phyloP scores from a whole-genome alignment of 257 asterid genomes.

The Paulownia fortunei region DNA sequence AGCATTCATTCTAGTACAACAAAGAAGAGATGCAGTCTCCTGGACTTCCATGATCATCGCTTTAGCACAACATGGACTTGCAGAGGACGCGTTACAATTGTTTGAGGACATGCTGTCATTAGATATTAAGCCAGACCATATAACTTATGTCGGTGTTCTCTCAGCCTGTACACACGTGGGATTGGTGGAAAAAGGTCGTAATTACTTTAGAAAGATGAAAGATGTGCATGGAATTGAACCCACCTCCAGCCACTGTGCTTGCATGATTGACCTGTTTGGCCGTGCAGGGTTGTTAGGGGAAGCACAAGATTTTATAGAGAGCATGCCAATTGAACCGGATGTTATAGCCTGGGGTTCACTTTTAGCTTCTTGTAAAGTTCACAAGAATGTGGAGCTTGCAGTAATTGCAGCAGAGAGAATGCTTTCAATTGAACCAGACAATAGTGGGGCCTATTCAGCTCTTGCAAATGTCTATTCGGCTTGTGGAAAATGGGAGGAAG shows the following conservation, averaged over 20 bases:
- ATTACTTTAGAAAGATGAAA: slow-evolving; percentile 73
- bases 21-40: slow-evolving; percentile 65
- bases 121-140: slow-evolving; percentile 71
- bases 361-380: slow-evolving; percentile 76
- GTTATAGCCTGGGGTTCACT: slow-evolving; percentile 91
- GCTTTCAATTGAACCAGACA: slow-evolving; percentile 71
- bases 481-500: slow-evolving; percentile 87
- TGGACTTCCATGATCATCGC: slow-evolving; percentile 93
- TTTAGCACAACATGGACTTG: slow-evolving; percentile 86
- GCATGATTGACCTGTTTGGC: slow-evolving; percentile 85
- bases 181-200: slow-evolving; percentile 74
- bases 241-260: slow-evolving; percentile 76
- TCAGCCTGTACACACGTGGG: slow-evolving; percentile 90
- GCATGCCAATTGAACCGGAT: slow-evolving; percentile 77
- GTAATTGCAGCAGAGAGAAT: slow-evolving; percentile 72
- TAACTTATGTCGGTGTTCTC: slow-evolving; percentile 82
- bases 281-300: slow-evolving; percentile 86
- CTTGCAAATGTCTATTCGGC: slow-evolving; percentile 84
- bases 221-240: slow-evolving; percentile 66
- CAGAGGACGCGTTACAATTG: slow-evolving; percentile 66
- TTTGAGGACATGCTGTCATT: slow-evolving; percentile 69
- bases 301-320: slow-evolving; percentile 68
- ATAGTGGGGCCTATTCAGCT: slow-evolving; percentile 87
- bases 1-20: slow-evolving; percentile 46
- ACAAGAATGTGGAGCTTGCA: slow-evolving; percentile 75